A percentile compares a stretch with the other conserved stretches of the same genome.
Conservation (phyloP, 2,329 filamentous ascomycete genomes). For the Beauveria bassiana region DNA sequence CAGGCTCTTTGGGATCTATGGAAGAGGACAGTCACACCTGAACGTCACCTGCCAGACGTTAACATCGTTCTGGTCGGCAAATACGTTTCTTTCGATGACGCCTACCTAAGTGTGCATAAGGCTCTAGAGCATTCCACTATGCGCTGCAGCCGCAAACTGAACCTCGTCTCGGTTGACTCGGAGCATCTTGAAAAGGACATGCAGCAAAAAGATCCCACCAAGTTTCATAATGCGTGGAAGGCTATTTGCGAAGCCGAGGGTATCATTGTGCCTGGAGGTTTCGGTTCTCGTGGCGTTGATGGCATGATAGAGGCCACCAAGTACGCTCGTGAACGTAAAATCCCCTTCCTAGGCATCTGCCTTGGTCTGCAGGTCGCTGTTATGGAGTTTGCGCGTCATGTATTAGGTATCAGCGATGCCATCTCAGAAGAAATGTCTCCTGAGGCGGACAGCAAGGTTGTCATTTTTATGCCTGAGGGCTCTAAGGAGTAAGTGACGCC, state of each 20-base stretch:
- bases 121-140: constrained; percentile 87
- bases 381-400: constrained; percentile 75
- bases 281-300: constrained; percentile 73
- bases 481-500: constrained; percentile 24
- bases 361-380: constrained; percentile 90
- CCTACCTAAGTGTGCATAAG: constrained; percentile 79
- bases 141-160: constrained; percentile 71
- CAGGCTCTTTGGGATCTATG: constrained; percentile 68
- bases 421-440: constrained; percentile 49
- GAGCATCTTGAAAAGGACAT: constrained; percentile 68
- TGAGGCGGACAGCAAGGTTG: constrained; percentile 56
- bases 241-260: constrained; percentile 62
- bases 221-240: constrained; percentile 83
- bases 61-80: constrained; percentile 87
- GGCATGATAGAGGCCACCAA: constrained; percentile 86
- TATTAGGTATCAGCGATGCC: constrained; percentile 55
- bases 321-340: constrained; percentile 76
- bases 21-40: constrained; percentile 61
- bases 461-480: constrained; percentile 87
- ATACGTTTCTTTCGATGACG: constrained; percentile 77
- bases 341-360: constrained; percentile 83
- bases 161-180: constrained; percentile 78
- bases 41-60: constrained; percentile 59
- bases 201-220: constrained; percentile 54
- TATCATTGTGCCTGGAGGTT: constrained; percentile 60